A percentile compares a stretch with the other conserved stretches of the same genome.
These are phyloP conservation scores for Tulasnella sp. DNA, from an alignment of 768 basidiomycete species.

Conservation along the genomic window DNA sequence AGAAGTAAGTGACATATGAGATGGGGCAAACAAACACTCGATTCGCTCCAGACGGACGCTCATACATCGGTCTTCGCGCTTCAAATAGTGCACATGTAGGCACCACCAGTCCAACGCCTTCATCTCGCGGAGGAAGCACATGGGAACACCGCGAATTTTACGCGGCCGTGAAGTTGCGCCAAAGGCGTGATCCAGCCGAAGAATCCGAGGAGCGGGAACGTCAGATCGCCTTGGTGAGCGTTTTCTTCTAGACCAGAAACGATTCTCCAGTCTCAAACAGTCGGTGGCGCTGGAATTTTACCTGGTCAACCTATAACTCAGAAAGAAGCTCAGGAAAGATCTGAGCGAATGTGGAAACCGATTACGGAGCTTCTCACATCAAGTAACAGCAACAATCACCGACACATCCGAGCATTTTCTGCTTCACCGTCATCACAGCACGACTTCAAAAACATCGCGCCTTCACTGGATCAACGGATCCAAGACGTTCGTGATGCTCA, in stretches of 20 bases:
- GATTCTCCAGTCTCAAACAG: background rate
- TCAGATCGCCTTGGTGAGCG: constrained; percentile 12
- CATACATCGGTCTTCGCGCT: background rate
- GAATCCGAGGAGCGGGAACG: constrained; percentile 15
- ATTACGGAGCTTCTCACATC: constrained; percentile 3
- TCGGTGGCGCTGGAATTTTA: background rate
- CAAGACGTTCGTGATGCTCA: background rate
- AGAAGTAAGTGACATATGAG: background rate
- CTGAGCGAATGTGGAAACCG: constrained; percentile 1
- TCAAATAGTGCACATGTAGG: background rate
- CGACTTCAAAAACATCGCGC: background rate
- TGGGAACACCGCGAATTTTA: constrained; percentile 15
- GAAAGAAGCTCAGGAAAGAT: constrained; percentile 8
- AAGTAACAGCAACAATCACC: background rate
- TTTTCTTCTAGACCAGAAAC: background rate
- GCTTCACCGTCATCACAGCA: background rate
- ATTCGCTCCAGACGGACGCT: background rate
- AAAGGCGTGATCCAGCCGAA: constrained; percentile 15
- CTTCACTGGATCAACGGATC: background rate
- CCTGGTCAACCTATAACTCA: background rate
- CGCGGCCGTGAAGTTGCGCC: constrained; percentile 12
- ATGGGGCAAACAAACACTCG: background rate
- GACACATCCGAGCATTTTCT: background rate
- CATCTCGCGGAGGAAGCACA: background rate
- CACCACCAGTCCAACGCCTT: too few relatives aligned